Conservation (phyloP, 139 green algal species). For the Closterium sp. region DNA sequence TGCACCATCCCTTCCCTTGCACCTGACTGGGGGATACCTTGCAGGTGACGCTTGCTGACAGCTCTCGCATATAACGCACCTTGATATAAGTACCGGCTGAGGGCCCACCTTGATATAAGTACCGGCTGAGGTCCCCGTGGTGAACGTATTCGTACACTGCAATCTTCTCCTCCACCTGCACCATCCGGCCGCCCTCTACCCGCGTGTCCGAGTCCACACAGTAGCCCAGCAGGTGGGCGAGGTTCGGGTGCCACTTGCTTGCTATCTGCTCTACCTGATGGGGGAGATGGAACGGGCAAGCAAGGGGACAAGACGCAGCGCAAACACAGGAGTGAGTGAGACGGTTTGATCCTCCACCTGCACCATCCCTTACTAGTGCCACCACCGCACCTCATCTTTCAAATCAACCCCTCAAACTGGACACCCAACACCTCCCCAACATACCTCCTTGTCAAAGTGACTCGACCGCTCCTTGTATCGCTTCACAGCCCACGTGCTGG, state of each 20-base stretch:
- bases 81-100: neutral
- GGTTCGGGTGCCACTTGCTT: neutral
- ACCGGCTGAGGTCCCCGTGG: neutral
- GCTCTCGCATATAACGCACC: too few species aligned
- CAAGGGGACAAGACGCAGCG: too few species aligned
- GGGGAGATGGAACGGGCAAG: too few species aligned
- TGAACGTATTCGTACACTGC: neutral
- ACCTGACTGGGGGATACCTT: too few species aligned
- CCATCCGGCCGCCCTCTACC: neutral
- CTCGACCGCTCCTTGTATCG: neutral
- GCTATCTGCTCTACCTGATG: too few species aligned
- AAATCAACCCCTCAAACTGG: too few species aligned
- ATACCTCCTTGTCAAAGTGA: neutral
- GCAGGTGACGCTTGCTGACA: too few species aligned
- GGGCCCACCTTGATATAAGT: neutral
- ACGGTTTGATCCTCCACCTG: too few species aligned
- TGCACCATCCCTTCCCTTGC: too few species aligned
- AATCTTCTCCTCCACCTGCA: neutral
- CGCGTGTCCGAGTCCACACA: neutral
- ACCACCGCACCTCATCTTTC: too few species aligned
- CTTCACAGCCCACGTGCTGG: neutral
- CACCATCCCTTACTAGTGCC: too few species aligned
- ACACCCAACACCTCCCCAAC: neutral
- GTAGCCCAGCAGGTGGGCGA: neutral
- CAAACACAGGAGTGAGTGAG: too few species aligned